Base-by-base conservation (phyloP, 2,329 filamentous ascomycete genomes). In the Hypoxylon sp. region DNA sequence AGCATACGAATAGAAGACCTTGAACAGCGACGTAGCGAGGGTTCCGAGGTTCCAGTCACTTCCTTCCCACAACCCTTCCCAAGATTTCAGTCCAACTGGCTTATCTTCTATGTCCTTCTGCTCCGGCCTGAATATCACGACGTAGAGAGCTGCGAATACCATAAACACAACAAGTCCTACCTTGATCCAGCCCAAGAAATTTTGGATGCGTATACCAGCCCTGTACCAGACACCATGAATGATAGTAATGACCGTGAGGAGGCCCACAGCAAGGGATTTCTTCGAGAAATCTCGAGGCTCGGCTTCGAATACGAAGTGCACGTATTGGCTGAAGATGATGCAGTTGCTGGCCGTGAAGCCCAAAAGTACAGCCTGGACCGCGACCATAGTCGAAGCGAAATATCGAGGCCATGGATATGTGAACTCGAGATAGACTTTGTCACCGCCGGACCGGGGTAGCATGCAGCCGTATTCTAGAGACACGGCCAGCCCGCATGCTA, bases 381-480 rank as follows among this genome's bases (percentile, higher is more conserved):
- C 88, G 11, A 91, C 80, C 14, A 92, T 73, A 0, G 86, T 88
- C 2, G 88, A 89, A 0, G 88, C 87, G 2, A 92, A 80, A 65
- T 90, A 88, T 4, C 84, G 82, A 1, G 90, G 90, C 30, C 81
- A 80, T 1, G 84, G 83, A 73, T 90, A 92, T 0, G 87, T 87
- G 74, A 89, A 90, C 75, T 92, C 89, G 45, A 92, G 83, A 72
- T 91, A 92, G 5, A 91, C 88, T 76, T 92, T 92, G 24, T 86
- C 81, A 22, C 89, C 90, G 5, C 90, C 90, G 0, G 87, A 90
- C 0, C 89, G 82, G 14, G 90, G 90, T 12, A 92, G 78, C 89
- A 91, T 91, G 71, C 85, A 89, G 0, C 90, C 90, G 70, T 87
- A 90, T 72, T 93, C 90, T 51, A 92, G 81, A 5, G 84, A 84